Evolutionary conservation across 2,329 filamentous ascomycete species (phyloP).

Genomic region (Amylocarpus encephaloides): DNA sequence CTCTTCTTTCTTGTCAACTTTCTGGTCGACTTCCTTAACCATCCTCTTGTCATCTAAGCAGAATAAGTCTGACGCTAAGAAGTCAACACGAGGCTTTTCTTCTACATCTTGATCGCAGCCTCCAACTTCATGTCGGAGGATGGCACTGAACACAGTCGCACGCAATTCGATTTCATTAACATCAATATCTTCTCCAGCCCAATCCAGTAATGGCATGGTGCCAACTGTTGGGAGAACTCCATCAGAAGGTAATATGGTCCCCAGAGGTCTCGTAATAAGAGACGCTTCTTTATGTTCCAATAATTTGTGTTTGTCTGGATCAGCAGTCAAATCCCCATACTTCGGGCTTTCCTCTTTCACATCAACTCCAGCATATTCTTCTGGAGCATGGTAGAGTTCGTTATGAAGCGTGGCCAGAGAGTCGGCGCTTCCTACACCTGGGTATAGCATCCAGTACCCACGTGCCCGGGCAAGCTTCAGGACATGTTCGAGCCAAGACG

Average conservation of each 20-base stretch:
- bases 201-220: conserved; percentile 54
- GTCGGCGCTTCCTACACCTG: conserved; percentile 43
- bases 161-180: conserved; percentile 37
- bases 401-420: conserved; percentile 67
- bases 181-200: conserved; percentile 50
- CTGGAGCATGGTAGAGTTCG: conserved; percentile 66
- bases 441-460: conserved; percentile 77
- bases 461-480: conserved; percentile 69
- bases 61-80: conserved; percentile 24
- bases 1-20: background rate
- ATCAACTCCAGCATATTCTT: conserved; percentile 48
- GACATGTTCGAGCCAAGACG: conserved; percentile 73
- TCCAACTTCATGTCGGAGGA: conserved; percentile 62
- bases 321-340: conserved; percentile 24
- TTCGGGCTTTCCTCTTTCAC: conserved; percentile 14
- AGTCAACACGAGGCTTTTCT: conserved; percentile 13
- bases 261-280: conserved; percentile 42
- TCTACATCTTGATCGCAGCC: conserved; percentile 42
- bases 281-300: conserved; percentile 26
- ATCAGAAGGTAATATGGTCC: conserved; percentile 42
- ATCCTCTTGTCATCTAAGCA: conserved; percentile 21
- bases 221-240: conserved; percentile 40
- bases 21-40: background rate
- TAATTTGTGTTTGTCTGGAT: conserved; percentile 24
- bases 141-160: conserved; percentile 46